Evolutionary conservation across 805 yeast genomes (phyloP), one percentile per base, ranked within the genome.

Genomic region (Hanseniaspora pseudoguilliermondii): DNA sequence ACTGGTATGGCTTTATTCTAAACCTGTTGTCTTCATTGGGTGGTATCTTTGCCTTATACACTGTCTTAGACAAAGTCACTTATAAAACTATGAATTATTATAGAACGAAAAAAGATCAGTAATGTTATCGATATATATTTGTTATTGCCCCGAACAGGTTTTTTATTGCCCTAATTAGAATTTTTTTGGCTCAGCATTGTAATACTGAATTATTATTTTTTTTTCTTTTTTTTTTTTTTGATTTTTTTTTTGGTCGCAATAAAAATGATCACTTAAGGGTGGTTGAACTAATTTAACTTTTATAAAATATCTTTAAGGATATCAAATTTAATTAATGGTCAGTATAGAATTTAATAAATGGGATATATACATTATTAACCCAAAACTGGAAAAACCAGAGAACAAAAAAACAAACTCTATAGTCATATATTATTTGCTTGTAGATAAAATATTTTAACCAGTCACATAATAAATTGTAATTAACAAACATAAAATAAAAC

Each of bases 1-100:
- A 93, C 1, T 85, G 93, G 83, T 83, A 90, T 34, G 86, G 89
- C 1, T 89, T 90, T 65, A 64, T 88, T 27, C 72, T 89, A 58
- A 88, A 90, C 38, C 86, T 86, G 29, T 80, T 93, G 61, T 84
- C 96, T 56, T 87, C 95, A 8, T 77, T 91, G 42, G 97, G 97
- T 10, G 97, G 97, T 49, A 89, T 93, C 11, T 73, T 93, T 58
- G 90, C 96, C 29, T 89, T 91, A 29, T 97, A 95, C 10, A 84
- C 96, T 0, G 80, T 90, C 39, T 69, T 90, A 48, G 98, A 93
- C 68, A 79, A 88, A 58, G 82, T 95, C 2, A 84, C 89, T 5
- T 89, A 86, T 79, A 91, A 86, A 13, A 96, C 96, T 1, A 90
- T 89, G 65, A 80, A 80, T 68, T 86, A 83, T 15, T 69, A 89